Evolutionary conservation across 192 early-diverging fungal species (phyloP).

Genomic region (Helicostylum pulchrum): DNA sequence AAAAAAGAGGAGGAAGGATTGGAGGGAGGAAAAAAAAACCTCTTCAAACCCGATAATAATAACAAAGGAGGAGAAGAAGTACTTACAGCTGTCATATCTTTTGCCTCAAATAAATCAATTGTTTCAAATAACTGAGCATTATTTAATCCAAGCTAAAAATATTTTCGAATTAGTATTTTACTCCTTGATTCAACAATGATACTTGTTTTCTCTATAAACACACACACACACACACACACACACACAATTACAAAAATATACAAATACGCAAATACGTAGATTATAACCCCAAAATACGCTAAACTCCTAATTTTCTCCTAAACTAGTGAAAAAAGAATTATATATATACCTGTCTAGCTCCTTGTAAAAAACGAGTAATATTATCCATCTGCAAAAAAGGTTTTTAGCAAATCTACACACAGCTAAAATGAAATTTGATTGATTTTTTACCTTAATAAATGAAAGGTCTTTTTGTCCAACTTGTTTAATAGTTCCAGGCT

Average conservation of each 20-base stretch:
- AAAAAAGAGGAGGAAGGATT: background rate
- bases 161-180: background rate
- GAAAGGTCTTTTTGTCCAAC: slow-evolving; percentile 70
- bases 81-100: slow-evolving; percentile 65
- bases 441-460: slow-evolving; percentile 60
- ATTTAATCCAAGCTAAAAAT: slow-evolving; percentile 60
- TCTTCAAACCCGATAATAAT: background rate
- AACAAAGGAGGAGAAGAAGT: background rate
- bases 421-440: background rate
- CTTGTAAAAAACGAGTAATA: slow-evolving; percentile 71
- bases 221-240: too few species aligned
- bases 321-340: background rate
- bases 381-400: slow-evolving; percentile 71
- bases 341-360: slow-evolving; percentile 53
- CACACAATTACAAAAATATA: too few species aligned
- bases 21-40: background rate
- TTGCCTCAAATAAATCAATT: slow-evolving; percentile 76
- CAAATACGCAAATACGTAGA: too few species aligned
- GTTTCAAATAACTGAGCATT: slow-evolving; percentile 78
- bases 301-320: slow-evolving; percentile 11
- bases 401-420: background rate
- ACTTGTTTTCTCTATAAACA: background rate
- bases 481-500: slow-evolving; percentile 68
- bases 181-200: background rate
- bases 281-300: too few species aligned